Evolutionary conservation across 257 asterid species (phyloP).

Genomic region (Nicotiana undulata): DNA sequence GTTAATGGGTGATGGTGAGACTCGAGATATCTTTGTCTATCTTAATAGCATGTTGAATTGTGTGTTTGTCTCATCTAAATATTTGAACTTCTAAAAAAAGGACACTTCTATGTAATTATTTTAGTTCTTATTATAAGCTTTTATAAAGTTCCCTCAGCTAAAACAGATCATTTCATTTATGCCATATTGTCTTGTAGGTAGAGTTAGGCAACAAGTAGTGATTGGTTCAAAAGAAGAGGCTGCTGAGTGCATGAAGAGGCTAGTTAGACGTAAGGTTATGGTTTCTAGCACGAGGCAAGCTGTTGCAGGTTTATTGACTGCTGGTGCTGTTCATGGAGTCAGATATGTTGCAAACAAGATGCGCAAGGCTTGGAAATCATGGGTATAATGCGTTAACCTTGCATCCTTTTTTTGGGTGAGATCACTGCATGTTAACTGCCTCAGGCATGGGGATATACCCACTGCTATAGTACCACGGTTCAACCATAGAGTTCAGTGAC

Average conservation of each 20-base stretch:
- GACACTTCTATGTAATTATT: background rate
- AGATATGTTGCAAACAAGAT: constrained; percentile 64
- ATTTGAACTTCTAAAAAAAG: background rate
- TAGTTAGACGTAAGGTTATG: constrained; percentile 70
- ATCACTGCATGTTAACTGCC: background rate
- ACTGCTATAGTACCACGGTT: background rate
- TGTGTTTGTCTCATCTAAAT: background rate
- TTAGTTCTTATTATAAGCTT: background rate
- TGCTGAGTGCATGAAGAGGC: constrained; percentile 50
- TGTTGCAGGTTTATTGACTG: constrained; percentile 78
- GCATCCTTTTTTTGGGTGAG: background rate
- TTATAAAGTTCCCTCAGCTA: background rate
- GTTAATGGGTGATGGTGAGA: too few species aligned
- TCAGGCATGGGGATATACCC: background rate
- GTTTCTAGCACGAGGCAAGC: constrained; percentile 89
- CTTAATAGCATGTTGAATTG: background rate
- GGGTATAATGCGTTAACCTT: constrained; percentile 19
- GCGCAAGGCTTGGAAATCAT: constrained; percentile 78
- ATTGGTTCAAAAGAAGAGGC: constrained; percentile 62
- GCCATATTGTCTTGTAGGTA: constrained; percentile 23
- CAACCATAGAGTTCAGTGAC: background rate
- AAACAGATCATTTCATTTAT: background rate
- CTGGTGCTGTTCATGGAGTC: constrained; percentile 61
- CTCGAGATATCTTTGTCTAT: too few species aligned
- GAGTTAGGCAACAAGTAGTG: constrained; percentile 22